Percentiles rank a stretch among this genome's conserved stretches.
These are phyloP conservation scores for Dalbergia cochinchinensis DNA, from an alignment of 306 rosid genomes.

Conservation along the genomic window DNA sequence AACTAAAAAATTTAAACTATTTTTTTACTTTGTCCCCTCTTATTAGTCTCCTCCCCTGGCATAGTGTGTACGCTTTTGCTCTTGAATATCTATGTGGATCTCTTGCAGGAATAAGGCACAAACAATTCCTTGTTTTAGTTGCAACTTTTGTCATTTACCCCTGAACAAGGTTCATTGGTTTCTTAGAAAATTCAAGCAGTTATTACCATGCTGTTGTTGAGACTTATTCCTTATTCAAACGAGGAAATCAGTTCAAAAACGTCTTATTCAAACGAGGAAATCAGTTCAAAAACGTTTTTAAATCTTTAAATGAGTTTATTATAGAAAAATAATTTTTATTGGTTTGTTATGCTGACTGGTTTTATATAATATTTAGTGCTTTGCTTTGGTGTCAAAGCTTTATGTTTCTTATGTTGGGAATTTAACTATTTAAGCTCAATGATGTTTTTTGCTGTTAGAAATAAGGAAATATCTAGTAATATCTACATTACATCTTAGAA, in stretches of 20 bases:
- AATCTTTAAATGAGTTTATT: neutral
- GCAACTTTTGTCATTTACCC: neutral
- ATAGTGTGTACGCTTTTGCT: neutral
- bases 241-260: neutral
- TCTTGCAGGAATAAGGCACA: neutral
- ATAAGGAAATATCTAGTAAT: too few relatives aligned
- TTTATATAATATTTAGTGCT: neutral
- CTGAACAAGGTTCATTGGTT: neutral
- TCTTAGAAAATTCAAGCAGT: neutral
- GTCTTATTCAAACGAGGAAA: neutral
- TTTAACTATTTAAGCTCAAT: neutral
- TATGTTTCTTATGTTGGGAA: slow-evolving; percentile 9
- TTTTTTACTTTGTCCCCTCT: neutral
- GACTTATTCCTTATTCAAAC: neutral
- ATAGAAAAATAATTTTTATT: neutral
- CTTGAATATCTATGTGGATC: neutral
- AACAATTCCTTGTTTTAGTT: neutral
- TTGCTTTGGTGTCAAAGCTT: slow-evolving; percentile 20
- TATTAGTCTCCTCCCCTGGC: neutral
- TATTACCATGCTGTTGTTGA: neutral
- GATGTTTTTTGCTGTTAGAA: neutral
- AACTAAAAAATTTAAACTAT: neutral
- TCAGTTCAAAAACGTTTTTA: neutral
- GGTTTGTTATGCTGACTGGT: neutral
- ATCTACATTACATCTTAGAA: too few relatives aligned